phyloP scores from a whole-genome alignment of 768 basidiomycete species.

The Hygrophoropsis aurantiaca region DNA sequence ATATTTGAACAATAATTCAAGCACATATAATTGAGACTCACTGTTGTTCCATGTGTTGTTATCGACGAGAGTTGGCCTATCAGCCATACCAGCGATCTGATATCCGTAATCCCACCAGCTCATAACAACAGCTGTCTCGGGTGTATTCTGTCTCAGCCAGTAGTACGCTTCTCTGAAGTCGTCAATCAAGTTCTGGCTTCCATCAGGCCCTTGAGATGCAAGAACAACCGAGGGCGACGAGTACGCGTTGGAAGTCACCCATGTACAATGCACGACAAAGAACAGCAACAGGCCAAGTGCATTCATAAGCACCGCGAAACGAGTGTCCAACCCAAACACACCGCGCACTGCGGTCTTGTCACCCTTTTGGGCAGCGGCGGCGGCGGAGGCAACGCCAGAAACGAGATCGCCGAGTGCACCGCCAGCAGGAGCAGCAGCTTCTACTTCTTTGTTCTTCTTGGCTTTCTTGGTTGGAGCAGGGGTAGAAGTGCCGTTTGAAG shows the following conservation, averaged over 20 bases:
- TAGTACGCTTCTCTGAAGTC: conserved; percentile 99
- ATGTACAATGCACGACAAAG: conserved; percentile 97
- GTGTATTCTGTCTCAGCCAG: conserved; percentile 95
- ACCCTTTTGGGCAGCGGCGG: conserved; percentile 29
- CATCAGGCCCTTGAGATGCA: conserved; percentile 75
- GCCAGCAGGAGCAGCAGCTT: conserved; percentile 38
- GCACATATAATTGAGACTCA: too few species aligned
- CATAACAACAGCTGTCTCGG: conserved; percentile 91
- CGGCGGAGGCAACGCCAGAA: conserved; percentile 35
- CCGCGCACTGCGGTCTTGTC: conserved; percentile 47
- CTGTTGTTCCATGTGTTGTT: conserved; percentile 99
- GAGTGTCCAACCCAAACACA: conserved; percentile 84
- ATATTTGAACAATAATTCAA: conserved; percentile 12
- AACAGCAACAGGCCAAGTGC: conserved; percentile 76
- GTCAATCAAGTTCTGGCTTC: conserved; percentile 92
- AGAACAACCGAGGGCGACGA: conserved; percentile 98
- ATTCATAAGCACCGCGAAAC: conserved; percentile 72
- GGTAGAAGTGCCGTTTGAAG: conserved; percentile 20
- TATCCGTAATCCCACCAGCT: conserved; percentile 99
- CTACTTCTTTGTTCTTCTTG: conserved; percentile 63
- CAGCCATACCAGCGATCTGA: conserved; percentile 99
- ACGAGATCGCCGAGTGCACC: conserved; percentile 41
- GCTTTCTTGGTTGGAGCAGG: conserved; percentile 33
- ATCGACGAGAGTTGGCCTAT: conserved; percentile 93
- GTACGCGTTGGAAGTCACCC: conserved; percentile 92